These are phyloP conservation scores for Wickerhamiella lipophila DNA, from an alignment of 805 yeast genomes.

Conservation along the genomic window DNA sequence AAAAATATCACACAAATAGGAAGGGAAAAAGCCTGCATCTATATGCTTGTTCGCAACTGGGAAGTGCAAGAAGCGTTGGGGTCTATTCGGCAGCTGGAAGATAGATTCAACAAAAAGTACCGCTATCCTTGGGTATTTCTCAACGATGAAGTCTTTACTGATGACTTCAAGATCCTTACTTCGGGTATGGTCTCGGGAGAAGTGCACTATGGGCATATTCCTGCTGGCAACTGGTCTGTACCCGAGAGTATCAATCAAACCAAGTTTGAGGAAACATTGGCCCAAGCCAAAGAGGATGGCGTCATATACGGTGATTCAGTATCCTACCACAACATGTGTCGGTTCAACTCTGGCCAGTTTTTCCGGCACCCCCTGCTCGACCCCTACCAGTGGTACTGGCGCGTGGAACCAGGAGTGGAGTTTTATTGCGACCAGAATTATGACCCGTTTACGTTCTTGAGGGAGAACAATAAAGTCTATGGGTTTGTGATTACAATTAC, in stretches of 20 bases:
- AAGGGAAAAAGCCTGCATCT: slow-evolving; percentile 66
- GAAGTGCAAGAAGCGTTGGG: slow-evolving; percentile 62
- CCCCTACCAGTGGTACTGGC: slow-evolving; percentile 79
- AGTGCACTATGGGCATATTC: slow-evolving; percentile 66
- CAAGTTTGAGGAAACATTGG: slow-evolving; percentile 36
- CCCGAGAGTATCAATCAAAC: slow-evolving; percentile 60
- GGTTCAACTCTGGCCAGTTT: slow-evolving; percentile 85
- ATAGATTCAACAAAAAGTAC: slow-evolving; percentile 68
- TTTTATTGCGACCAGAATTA: slow-evolving; percentile 59
- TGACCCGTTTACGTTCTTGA: slow-evolving; percentile 76
- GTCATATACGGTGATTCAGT: slow-evolving; percentile 53
- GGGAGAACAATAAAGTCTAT: slow-evolving; percentile 63
- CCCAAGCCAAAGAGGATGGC: slow-evolving; percentile 34
- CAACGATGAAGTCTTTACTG: slow-evolving; percentile 74
- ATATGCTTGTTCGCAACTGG: slow-evolving; percentile 77
- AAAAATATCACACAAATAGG: slow-evolving; percentile 33
- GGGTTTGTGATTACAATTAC: slow-evolving; percentile 76
- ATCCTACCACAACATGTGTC: slow-evolving; percentile 86
- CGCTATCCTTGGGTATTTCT: slow-evolving; percentile 92
- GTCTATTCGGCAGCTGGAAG: slow-evolving; percentile 79
- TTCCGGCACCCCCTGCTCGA: slow-evolving; percentile 60
- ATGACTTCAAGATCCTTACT: slow-evolving; percentile 64
- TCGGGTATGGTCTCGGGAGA: slow-evolving; percentile 59
- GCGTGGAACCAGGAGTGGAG: slow-evolving; percentile 89
- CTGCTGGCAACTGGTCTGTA: slow-evolving; percentile 70